A percentile compares a stretch with the other conserved stretches of the same genome.
Conservation (phyloP, 2,329 filamentous ascomycete species). For the Metarhizium sp. region DNA sequence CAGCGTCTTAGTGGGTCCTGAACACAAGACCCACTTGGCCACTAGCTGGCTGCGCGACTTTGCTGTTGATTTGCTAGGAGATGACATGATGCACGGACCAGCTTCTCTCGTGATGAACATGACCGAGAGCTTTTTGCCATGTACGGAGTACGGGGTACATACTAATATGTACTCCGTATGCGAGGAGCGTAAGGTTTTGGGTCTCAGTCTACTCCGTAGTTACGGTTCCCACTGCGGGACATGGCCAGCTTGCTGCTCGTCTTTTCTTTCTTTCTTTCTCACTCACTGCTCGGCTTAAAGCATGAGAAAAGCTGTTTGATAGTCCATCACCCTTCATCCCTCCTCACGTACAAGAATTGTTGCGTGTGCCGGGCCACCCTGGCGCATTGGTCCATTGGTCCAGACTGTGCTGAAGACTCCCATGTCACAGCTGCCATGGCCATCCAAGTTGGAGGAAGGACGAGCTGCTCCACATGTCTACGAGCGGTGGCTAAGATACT, state of each 20-base stretch:
- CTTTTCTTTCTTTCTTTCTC: neutral
- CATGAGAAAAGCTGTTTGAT: too few relatives aligned
- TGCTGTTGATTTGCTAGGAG: slow-evolving; percentile 20
- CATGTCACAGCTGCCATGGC: neutral
- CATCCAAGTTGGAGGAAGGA: neutral
- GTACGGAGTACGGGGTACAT: too few relatives aligned
- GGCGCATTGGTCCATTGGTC: neutral
- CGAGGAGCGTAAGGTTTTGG: neutral
- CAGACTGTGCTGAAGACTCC: neutral
- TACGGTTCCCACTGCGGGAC: neutral
- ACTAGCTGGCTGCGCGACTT: slow-evolving; percentile 15
- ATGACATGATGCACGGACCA: slow-evolving; percentile 20
- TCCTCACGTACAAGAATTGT: neutral
- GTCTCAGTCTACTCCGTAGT: neutral
- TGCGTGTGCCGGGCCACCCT: neutral
- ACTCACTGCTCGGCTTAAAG: too few relatives aligned
- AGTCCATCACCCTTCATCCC: too few relatives aligned
- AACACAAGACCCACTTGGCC: slow-evolving; percentile 1
- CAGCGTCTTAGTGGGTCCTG: slow-evolving; percentile 29
- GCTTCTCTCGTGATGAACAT: neutral
- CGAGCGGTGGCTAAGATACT: neutral
- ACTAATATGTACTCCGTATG: neutral
- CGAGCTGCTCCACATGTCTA: neutral
- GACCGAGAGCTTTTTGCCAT: neutral
- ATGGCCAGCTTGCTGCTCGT: neutral